These are phyloP conservation scores for Schizochytrium sp. DNA, from an alignment of 108 stramenopile genomes.

Conservation along the genomic window DNA sequence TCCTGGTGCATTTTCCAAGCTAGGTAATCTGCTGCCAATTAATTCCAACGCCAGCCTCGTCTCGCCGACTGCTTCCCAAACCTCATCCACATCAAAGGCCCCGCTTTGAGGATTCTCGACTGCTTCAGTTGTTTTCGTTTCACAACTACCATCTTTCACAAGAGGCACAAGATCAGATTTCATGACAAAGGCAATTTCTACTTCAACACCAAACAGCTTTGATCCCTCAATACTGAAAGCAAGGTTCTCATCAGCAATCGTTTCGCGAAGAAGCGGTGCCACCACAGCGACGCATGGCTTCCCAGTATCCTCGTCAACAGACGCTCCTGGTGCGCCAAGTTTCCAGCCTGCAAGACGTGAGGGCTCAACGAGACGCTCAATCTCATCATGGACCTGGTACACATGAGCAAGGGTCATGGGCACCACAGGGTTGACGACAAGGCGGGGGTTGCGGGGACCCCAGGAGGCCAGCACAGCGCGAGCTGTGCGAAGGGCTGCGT, in stretches of 20 bases:
- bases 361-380: neutral
- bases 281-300: constrained; percentile 14
- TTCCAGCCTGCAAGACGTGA: neutral
- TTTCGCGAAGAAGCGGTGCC: neutral
- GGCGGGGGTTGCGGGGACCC: too few species aligned
- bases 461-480: too few species aligned
- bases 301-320: neutral
- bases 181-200: constrained; percentile 36
- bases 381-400: constrained; percentile 10
- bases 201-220: constrained; percentile 7
- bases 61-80: constrained; percentile 3
- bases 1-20: neutral
- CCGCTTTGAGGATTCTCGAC: neutral
- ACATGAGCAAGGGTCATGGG: neutral
- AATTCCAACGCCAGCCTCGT: neutral
- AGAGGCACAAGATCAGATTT: neutral
- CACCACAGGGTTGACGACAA: neutral
- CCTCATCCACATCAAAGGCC: neutral
- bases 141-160: neutral
- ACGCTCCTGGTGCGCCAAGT: neutral
- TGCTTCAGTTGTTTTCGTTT: too few species aligned
- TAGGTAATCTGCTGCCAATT: neutral
- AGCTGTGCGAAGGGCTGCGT: too few species aligned
- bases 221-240: neutral
- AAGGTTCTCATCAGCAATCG: neutral